Evolutionary conservation across 1,284 basidiomycete species (phyloP).

Genomic region (Marasmius oreades): DNA sequence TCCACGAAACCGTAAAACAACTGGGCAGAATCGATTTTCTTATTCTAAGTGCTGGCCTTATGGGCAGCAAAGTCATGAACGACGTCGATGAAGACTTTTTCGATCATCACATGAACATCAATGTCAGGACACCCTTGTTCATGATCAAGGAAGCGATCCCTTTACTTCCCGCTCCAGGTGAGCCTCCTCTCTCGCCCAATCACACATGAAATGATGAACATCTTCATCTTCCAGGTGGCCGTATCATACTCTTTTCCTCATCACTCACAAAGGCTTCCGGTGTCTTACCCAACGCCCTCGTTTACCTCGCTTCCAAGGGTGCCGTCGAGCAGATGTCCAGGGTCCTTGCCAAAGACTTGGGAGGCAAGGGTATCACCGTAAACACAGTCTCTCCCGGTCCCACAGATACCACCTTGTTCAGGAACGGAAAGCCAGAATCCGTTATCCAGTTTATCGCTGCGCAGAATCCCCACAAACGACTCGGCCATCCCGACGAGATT

Average conservation of each 20-base stretch:
- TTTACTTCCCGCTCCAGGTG: constrained; percentile 28
- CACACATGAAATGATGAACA: background rate
- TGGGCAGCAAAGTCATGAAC: constrained; percentile 40
- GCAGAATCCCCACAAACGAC: constrained; percentile 41
- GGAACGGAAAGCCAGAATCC: constrained; percentile 45
- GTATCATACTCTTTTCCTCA: constrained; percentile 54
- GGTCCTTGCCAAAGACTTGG: constrained; percentile 58
- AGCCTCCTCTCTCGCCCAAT: constrained; percentile 15
- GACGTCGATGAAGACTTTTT: constrained; percentile 48
- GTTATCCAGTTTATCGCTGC: constrained; percentile 42
- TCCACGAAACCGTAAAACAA: constrained; percentile 43
- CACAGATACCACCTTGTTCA: constrained; percentile 51
- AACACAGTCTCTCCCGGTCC: constrained; percentile 57
- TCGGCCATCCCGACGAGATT: constrained; percentile 54
- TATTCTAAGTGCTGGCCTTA: constrained; percentile 51
- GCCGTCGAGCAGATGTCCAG: constrained; percentile 55
- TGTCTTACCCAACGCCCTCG: constrained; percentile 35
- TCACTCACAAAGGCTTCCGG: constrained; percentile 40
- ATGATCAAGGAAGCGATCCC: constrained; percentile 43
- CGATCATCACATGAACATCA: constrained; percentile 45
- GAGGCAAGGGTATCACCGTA: constrained; percentile 47
- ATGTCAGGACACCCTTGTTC: constrained; percentile 59
- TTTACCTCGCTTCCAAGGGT: constrained; percentile 48
- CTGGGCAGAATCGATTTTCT: constrained; percentile 54
- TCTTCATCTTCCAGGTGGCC: constrained; percentile 35